These are phyloP conservation scores for Coelastrella sp. DNA, from an alignment of 139 green algal species.

Conservation along the genomic window DNA sequence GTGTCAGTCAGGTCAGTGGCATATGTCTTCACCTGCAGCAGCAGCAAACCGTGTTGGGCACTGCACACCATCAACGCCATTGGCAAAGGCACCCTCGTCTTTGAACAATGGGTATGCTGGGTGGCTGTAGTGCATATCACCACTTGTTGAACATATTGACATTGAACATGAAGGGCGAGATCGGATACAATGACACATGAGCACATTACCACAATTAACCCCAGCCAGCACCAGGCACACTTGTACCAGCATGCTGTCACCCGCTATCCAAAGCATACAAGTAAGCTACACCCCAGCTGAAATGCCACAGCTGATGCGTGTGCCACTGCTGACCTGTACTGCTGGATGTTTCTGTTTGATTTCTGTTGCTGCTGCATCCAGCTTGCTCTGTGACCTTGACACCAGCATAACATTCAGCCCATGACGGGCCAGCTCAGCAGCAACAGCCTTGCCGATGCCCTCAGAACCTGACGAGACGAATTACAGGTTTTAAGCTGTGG, in stretches of 20 bases:
- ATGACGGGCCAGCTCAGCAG: background rate
- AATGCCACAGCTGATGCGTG: background rate
- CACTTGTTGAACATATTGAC: no score
- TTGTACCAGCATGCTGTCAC: no score
- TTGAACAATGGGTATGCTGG: no score
- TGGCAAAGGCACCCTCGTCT: no score
- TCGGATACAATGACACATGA: no score
- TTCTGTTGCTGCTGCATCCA: constrained; percentile 18
- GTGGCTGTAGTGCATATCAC: no score
- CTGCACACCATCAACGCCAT: no score
- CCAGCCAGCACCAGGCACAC: no score
- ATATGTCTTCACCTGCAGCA: background rate
- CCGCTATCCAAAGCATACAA: background rate
- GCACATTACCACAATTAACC: no score
- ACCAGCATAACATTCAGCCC: constrained; percentile 2
- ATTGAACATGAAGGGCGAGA: no score
- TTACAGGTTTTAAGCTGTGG: background rate
- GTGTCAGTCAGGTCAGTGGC: constrained; percentile 9
- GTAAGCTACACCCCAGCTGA: background rate
- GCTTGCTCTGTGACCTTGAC: constrained; percentile 15
- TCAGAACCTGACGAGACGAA: background rate
- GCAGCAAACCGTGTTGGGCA: background rate
- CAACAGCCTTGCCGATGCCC: constrained; percentile 9
- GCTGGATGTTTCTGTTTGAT: background rate
- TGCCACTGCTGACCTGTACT: background rate